Conservation (phyloP, 2,329 filamentous ascomycete genomes). For the Ceratocystis colombiana region DNA sequence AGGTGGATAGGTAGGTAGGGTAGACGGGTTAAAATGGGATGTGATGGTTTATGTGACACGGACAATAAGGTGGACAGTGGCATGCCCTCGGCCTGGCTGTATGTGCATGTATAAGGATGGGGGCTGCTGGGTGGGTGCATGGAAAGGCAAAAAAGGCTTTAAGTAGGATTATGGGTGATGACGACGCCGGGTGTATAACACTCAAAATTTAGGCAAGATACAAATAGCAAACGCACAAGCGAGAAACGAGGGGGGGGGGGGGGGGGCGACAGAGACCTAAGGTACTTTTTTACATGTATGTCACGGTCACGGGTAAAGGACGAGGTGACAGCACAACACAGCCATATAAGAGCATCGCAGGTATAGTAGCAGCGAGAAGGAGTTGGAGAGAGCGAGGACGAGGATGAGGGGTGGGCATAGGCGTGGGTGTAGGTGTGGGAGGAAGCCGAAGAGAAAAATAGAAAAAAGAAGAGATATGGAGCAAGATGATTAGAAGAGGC, state of each 20-base stretch:
- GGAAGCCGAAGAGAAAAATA: not conserved
- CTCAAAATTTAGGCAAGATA: not conserved
- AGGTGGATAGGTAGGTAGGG: not conserved
- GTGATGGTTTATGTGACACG: too few relatives aligned
- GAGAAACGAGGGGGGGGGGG: not conserved
- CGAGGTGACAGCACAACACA: not conserved
- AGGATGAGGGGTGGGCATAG: not conserved
- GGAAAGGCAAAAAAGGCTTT: not conserved
- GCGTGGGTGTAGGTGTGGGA: not conserved
- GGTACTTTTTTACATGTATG: constrained; percentile 5
- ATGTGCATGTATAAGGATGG: not conserved
- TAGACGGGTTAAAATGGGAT: not conserved
- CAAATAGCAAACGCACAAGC: not conserved
- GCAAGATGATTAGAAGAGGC: not conserved
- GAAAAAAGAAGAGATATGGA: not conserved
- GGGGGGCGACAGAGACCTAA: not conserved
- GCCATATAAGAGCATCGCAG: constrained; percentile 5
- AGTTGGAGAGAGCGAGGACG: not conserved
- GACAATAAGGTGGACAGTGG: too few relatives aligned
- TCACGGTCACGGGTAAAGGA: constrained; percentile 9
- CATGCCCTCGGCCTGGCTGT: constrained; percentile 1
- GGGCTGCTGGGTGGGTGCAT: not conserved
- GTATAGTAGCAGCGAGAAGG: constrained; percentile 5
- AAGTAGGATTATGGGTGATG: constrained; percentile 8
- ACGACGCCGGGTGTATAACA: not conserved